Evolutionary conservation across 768 basidiomycete species (phyloP).

Genomic region (Psilocybe tampanensis): DNA sequence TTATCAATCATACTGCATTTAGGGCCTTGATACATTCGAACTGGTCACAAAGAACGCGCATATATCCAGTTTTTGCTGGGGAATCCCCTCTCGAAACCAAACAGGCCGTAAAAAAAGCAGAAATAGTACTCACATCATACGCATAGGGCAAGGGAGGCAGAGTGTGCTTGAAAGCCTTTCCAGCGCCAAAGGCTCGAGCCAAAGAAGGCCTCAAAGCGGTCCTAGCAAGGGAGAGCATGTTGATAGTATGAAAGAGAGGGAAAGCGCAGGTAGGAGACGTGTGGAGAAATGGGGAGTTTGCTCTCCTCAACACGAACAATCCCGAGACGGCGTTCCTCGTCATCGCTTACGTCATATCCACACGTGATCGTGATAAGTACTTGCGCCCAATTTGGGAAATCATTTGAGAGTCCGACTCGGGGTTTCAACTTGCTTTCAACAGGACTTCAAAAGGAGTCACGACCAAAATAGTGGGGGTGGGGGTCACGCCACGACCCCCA

Average conservation of each 20-base stretch:
- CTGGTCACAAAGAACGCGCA: neutral
- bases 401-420: too few relatives aligned
- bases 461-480: too few relatives aligned
- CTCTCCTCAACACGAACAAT: neutral
- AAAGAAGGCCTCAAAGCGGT: constrained; percentile 27
- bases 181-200: constrained; percentile 50
- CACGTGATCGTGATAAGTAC: too few relatives aligned
- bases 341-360: constrained; percentile 5
- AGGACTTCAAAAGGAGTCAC: too few relatives aligned
- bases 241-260: neutral
- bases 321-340: neutral
- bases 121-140: constrained; percentile 27
- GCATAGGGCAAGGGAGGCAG: constrained; percentile 31
- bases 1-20: neutral
- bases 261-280: too few relatives aligned
- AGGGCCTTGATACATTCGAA: neutral
- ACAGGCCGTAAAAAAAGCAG: neutral
- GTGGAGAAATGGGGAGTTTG: neutral
- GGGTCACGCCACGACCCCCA: too few relatives aligned
- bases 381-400: too few relatives aligned
- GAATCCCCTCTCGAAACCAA: neutral
- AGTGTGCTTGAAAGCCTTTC: constrained; percentile 25
- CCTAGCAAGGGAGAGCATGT: constrained; percentile 20
- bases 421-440: too few relatives aligned
- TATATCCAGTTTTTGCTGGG: neutral